Evolutionary conservation across 176 grass and related monocot species (phyloP), one percentile per base, ranked within the genome.

Genomic region (Pontederia crassipes): DNA sequence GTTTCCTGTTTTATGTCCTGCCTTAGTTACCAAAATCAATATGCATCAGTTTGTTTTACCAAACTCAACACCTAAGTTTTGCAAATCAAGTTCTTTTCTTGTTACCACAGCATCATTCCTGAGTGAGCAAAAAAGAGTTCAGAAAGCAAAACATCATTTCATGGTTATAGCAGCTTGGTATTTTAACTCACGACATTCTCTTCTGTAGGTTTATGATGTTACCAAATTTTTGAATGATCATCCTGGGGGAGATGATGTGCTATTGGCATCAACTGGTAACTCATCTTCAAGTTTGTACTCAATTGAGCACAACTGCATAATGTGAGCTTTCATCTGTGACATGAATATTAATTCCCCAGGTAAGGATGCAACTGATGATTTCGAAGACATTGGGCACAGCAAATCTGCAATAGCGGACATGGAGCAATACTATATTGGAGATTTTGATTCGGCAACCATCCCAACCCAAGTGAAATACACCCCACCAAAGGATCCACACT

Each of bases 351-450:
- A 13, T 57, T 67, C 15, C 65, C 58, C 57, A 95, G 90, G 54
- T 10, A 96, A 90, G 75, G 91, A 96, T 8, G 83, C 86, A 1
- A 96, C 86, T 0, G 78, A 84, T 18, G 89, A 93, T 70, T 93
- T 93, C 9, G 84, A 87, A 49, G 89, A 87, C 59, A 80, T 96
- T 0, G 91, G 91, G 10, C 91, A 96, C 50, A 90, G 83, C 61
- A 85, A 54, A 6, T 85, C 91, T 0, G 91, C 91, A 2, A 81
- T 78, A 12, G 54, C 74, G 1, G 90, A 87, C 83, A 84, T 95
- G 69, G 70, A 85, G 6, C 74, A 85, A 60, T 82, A 78, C 64
- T 73, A 57, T 4, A 12, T 89, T 3, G 85, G 85, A 0, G 77
- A 89, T 24, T 28, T 85, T 2, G 85, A 95, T 9, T 0, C 53